Evolutionary conservation across 2,329 filamentous ascomycete genomes (phyloP), one percentile per base, ranked within the genome.

Genomic region (Coniochaeta sp.): DNA sequence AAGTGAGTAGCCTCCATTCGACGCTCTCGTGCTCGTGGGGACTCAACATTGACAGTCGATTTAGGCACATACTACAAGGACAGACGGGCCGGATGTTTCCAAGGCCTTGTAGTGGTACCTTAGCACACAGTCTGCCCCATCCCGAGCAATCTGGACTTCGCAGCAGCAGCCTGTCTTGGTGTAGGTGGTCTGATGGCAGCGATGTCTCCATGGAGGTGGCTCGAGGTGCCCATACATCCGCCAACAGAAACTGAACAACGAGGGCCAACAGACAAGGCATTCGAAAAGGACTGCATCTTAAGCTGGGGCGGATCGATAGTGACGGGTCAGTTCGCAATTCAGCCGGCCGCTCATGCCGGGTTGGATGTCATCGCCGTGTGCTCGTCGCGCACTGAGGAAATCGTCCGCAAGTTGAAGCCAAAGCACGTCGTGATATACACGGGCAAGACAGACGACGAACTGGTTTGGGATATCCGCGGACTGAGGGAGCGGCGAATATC

Each of bases 11-110:
- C n/a, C n/a, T n/a, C n/a, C n/a, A n/a, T n/a, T n/a, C n/a, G n/a
- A n/a, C n/a, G n/a, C n/a, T n/a, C n/a, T n/a, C n/a, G n/a, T n/a
- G n/a, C n/a, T 16, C 50, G 56, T n/a, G 64, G 64, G 10, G 62
- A 67, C 28, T 53, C 50, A 9, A 63, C 65, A 6, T 66, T 64
- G 67, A 69, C 63, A 30, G n/a, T n/a, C n/a, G n/a, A n/a, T n/a
- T n/a, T n/a, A n/a, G 70, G 68, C 51, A 71, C 67, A 48, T 72
- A 73, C 56, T 73, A 73, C 55, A 62, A 65, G 42, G 70, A 73
- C 50, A 55, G 65, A 6, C 61, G 70, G 38, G 69, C 70, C 30
- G 70, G 69, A 24, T 71, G 68, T 54, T 73, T 72, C 54, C 71
- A 73, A 56, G 61, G 72, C 35, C 67, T 62, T 50, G 68, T 71